Percentiles rank a stretch among this genome's conserved stretches.
Conservation (phyloP, 106 monocot species). For the Phalaenopsis equestris region DNA sequence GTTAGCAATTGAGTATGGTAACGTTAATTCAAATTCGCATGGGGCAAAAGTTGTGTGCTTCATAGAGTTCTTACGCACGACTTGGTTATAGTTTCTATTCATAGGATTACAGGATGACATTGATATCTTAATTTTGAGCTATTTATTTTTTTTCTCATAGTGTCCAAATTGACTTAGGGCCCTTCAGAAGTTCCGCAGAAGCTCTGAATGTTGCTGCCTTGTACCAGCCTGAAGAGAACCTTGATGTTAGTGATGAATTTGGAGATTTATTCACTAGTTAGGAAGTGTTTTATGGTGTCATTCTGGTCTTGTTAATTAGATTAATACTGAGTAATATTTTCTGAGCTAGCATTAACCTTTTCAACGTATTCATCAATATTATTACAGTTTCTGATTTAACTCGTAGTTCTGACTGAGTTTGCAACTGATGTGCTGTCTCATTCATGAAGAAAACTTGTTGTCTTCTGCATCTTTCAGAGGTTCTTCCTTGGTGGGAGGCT, state of each 20-base stretch:
- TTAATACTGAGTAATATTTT: not conserved
- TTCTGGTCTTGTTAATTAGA: not conserved
- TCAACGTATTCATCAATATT: not conserved
- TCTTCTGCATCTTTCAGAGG: constrained; percentile 32
- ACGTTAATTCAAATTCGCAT: too few relatives aligned
- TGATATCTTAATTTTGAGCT: not conserved
- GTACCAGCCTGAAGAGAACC: not conserved
- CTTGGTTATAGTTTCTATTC: too few relatives aligned
- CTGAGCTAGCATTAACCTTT: not conserved
- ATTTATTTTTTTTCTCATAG: not conserved
- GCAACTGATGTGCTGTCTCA: not conserved
- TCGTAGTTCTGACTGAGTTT: not conserved
- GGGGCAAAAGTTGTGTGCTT: too few relatives aligned
- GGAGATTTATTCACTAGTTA: not conserved
- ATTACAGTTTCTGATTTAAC: not conserved
- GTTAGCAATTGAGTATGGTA: too few relatives aligned
- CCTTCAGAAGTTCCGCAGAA: not conserved
- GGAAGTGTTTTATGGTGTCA: not conserved
- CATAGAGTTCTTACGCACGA: too few relatives aligned
- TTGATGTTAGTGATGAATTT: not conserved
- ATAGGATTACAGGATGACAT: too few relatives aligned
- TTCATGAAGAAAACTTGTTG: not conserved
- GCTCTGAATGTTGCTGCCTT: not conserved
- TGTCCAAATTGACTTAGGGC: not conserved
- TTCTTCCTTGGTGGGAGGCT: constrained; percentile 73